Evolutionary conservation across 192 early-diverging fungal genomes (phyloP), one percentile per base, ranked within the genome.

Genomic region (Chytriomyces sp.): DNA sequence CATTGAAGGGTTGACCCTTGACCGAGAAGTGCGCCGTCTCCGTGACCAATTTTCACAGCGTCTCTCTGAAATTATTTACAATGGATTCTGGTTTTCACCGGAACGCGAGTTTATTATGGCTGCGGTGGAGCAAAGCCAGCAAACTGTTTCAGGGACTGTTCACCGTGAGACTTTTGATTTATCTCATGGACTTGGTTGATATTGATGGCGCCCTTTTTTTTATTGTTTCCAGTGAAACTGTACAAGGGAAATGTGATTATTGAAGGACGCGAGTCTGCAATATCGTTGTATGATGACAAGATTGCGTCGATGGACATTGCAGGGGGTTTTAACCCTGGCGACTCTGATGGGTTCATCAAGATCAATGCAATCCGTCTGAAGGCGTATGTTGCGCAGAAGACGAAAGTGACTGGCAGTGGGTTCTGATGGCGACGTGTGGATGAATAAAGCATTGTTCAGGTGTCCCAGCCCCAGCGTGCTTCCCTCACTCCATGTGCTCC

Each of bases 321-420:
- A 46, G 87, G 85, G 11, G 94, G 94, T 67, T 96, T 96, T 85
- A 90, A 94, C 77, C 97, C 95, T 18, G 72, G 81, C 47, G 96
- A 96, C 81, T 94, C 96, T 46, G 94, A 95, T 64, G 97, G 97
- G 43, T 99, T 99, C 81, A 99, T 99, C 91, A 96, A 95, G 88
- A 96, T 95, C 81, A 94, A 95, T 80, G 91, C 92, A 74, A 99
- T 99, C 83, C 92, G 97, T 59, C 87, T 99, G 28, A 87, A 84
- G 79, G 86, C 87, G 45, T 80, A 82, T 72, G 80, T 84, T 46
- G 71, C 61, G 20, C 87, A 89, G 72, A 83, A 89, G 77, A 53
- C 72, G 61, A 72, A 73, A 50, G 61, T 82, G 45, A 68, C 64
- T 53, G 78, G 78, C 20, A 46, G 35, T 0, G 72, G 64, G n/a